Evolutionary conservation across 805 yeast genomes (phyloP).

Genomic region (Wickerhamiella azyma): DNA sequence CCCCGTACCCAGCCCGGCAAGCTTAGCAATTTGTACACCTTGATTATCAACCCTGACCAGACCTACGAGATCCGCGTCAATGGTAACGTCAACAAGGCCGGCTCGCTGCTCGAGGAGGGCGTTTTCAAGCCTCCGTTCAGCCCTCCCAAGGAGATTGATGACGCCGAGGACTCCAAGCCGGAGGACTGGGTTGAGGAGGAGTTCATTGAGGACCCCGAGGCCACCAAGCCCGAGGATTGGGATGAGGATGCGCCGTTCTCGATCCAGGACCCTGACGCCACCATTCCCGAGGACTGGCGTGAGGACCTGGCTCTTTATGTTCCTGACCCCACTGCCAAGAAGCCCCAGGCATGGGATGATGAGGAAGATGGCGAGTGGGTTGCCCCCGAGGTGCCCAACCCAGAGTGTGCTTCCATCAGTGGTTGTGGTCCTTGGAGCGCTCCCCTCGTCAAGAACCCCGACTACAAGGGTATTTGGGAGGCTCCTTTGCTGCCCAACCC

Average conservation of each 20-base stretch:
- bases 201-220: constrained; percentile 53
- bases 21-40: constrained; percentile 54
- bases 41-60: constrained; percentile 51
- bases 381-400: constrained; percentile 58
- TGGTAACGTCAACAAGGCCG: constrained; percentile 60
- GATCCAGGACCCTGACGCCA: constrained; percentile 54
- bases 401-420: constrained; percentile 43
- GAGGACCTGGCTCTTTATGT: constrained; percentile 46
- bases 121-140: constrained; percentile 50
- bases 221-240: constrained; percentile 71
- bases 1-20: constrained; percentile 51
- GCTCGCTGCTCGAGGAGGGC: constrained; percentile 44
- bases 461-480: constrained; percentile 65
- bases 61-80: constrained; percentile 70
- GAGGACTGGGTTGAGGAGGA: constrained; percentile 67
- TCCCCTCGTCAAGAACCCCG: constrained; percentile 52
- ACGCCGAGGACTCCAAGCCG: constrained; percentile 49
- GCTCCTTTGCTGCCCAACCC: constrained; percentile 63
- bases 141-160: constrained; percentile 53
- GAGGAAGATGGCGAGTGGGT: constrained; percentile 81
- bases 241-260: constrained; percentile 53
- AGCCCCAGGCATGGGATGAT: constrained; percentile 78
- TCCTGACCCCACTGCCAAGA: constrained; percentile 49
- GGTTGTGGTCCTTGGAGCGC: constrained; percentile 81
- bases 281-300: constrained; percentile 69